A percentile compares a stretch with the other conserved stretches of the same genome.
Conservation (phyloP, 345 rosid species). For the Stellera chamaejasme region DNA sequence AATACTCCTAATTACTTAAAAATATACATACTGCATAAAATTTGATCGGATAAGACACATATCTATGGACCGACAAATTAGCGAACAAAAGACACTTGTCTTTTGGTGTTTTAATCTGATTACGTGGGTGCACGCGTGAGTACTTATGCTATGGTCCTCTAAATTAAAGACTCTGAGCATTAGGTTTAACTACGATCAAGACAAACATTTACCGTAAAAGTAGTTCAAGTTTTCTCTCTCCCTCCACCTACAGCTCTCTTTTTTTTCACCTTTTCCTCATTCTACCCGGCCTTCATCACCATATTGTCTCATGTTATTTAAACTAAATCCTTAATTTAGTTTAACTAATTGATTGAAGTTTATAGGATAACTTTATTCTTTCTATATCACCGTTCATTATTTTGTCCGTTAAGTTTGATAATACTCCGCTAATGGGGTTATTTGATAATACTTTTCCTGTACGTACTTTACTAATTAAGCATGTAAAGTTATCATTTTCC, state of each 20-base stretch:
- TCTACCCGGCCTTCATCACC: too few species aligned
- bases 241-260: slow-evolving; percentile 1
- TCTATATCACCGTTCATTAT: too few species aligned
- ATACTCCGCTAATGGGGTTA: too few species aligned
- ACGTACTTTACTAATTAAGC: too few species aligned
- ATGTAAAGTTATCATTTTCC: too few species aligned
- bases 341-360: too few species aligned
- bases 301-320: slow-evolving; percentile 4
- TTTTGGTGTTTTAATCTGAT: slow-evolving; percentile 20
- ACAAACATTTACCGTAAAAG: slow-evolving; percentile 7
- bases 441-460: too few species aligned
- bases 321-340: neutral
- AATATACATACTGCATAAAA: too few species aligned
- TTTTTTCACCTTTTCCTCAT: neutral
- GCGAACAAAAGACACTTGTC: slow-evolving; percentile 48
- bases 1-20: slow-evolving; percentile 10
- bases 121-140: slow-evolving; percentile 49
- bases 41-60: neutral
- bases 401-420: too few species aligned
- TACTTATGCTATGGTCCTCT: slow-evolving; percentile 32
- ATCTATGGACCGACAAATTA: slow-evolving; percentile 48
- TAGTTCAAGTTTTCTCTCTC: slow-evolving; percentile 5
- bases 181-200: neutral
- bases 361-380: too few species aligned
- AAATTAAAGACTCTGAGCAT: slow-evolving; percentile 11